Conservation (phyloP, 345 rosid genomes). For the Hypericum perforatum region DNA sequence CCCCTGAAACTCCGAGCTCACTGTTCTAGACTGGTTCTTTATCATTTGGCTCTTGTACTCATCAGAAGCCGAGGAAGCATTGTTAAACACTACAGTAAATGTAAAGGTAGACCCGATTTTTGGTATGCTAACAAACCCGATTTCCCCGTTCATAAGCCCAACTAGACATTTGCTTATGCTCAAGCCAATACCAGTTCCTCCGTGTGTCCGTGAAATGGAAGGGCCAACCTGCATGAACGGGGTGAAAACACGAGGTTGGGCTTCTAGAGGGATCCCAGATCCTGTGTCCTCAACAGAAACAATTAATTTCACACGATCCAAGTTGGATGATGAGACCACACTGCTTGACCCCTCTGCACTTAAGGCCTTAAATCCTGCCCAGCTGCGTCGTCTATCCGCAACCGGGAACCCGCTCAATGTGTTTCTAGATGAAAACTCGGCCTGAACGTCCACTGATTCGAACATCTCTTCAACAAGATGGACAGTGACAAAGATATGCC, state of each 20-base stretch:
- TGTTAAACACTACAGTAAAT: slow-evolving; percentile 68
- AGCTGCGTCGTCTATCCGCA: slow-evolving; percentile 58
- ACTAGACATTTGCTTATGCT: slow-evolving; percentile 96
- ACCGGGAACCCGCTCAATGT: slow-evolving; percentile 82
- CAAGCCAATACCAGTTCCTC: slow-evolving; percentile 95
- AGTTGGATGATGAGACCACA: slow-evolving; percentile 24
- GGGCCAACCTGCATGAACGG: slow-evolving; percentile 96
- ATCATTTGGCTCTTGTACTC: slow-evolving; percentile 40
- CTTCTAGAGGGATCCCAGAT: slow-evolving; percentile 76
- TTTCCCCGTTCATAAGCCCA: slow-evolving; percentile 83
- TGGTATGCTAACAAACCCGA: slow-evolving; percentile 73
- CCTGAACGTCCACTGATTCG: slow-evolving; percentile 41
- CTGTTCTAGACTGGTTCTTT: slow-evolving; percentile 25
- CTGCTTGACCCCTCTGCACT: slow-evolving; percentile 31
- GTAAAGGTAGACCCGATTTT: slow-evolving; percentile 83
- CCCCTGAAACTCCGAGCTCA: slow-evolving; percentile 48
- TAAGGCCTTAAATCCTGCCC: slow-evolving; percentile 61
- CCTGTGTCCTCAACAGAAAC: slow-evolving; percentile 97
- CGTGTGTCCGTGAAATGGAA: slow-evolving; percentile 75
- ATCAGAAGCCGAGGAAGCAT: slow-evolving; percentile 29
- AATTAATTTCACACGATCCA: slow-evolving; percentile 46
- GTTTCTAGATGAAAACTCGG: slow-evolving; percentile 36
- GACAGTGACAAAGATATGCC: slow-evolving; percentile 79
- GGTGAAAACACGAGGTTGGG: slow-evolving; percentile 82
- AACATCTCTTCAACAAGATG: slow-evolving; percentile 73